Percentiles rank a stretch among this genome's conserved stretches.
phyloP scores from a whole-genome alignment of 2,329 filamentous ascomycete genomes.

The Aspergillus tanneri region DNA sequence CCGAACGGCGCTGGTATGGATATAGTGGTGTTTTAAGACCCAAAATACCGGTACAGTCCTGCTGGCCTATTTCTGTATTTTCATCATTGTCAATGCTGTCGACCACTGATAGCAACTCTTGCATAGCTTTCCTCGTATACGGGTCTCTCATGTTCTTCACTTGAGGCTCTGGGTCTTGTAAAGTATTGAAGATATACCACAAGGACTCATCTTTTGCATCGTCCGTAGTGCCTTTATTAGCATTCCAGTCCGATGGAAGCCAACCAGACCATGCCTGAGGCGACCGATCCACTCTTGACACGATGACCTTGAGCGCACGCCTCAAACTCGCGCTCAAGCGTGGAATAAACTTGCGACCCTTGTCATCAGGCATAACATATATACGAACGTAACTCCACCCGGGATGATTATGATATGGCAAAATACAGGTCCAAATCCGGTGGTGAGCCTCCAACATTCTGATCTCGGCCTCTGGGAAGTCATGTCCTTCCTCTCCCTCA shows the following conservation, averaged over 20 bases:
- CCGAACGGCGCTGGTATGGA: slow-evolving; percentile 75
- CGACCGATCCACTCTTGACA: slow-evolving; percentile 43
- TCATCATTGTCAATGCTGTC: slow-evolving; percentile 9
- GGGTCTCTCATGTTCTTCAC: slow-evolving; percentile 31
- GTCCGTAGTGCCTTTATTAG: slow-evolving; percentile 14
- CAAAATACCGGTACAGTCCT: slow-evolving; percentile 25
- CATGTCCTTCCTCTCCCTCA: neutral
- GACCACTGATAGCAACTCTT: slow-evolving; percentile 31
- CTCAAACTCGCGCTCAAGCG: slow-evolving; percentile 35
- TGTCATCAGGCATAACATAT: slow-evolving; percentile 44
- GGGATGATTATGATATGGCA: slow-evolving; percentile 15
- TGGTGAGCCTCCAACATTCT: slow-evolving; percentile 29
- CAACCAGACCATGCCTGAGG: slow-evolving; percentile 40
- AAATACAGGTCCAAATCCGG: slow-evolving; percentile 36
- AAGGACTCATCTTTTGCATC: slow-evolving; percentile 43
- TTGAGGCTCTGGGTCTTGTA: slow-evolving; percentile 41
- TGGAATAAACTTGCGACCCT: slow-evolving; percentile 34
- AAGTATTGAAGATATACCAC: slow-evolving; percentile 53
- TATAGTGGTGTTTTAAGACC: slow-evolving; percentile 63
- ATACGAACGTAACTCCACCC: slow-evolving; percentile 31
- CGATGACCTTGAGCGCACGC: slow-evolving; percentile 39
- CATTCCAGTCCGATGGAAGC: slow-evolving; percentile 10
- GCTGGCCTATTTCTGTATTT: slow-evolving; percentile 4
- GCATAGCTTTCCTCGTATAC: slow-evolving; percentile 39
- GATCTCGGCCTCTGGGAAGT: slow-evolving; percentile 26